Percentiles rank a stretch among this genome's conserved stretches.
Evolutionary conservation across 2,329 filamentous ascomycete genomes (phyloP).

Genomic region (Aureobasidium subglaciale): DNA sequence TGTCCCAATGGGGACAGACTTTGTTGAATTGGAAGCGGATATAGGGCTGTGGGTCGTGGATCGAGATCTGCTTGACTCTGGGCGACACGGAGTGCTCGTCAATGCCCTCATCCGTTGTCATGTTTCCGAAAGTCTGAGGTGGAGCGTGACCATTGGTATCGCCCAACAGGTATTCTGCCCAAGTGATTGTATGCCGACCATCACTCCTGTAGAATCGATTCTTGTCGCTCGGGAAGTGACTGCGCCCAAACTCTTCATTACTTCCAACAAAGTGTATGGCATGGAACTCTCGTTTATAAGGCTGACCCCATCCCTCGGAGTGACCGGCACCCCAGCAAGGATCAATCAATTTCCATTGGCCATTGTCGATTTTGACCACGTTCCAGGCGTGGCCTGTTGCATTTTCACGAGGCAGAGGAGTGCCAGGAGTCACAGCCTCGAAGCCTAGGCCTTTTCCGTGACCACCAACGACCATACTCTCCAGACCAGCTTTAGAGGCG

Average conservation of each 20-base stretch:
- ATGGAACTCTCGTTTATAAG: conserved; percentile 63
- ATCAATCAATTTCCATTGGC: conserved; percentile 86
- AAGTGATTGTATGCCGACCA: conserved; percentile 54
- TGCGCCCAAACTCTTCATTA: conserved; percentile 75
- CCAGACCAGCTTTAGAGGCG: conserved; percentile 69
- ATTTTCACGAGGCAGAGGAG: conserved; percentile 55
- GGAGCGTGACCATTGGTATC: conserved; percentile 41
- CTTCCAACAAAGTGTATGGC: conserved; percentile 53
- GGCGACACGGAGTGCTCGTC: conserved; percentile 56
- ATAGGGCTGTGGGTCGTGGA: conserved; percentile 21
- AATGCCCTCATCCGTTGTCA: conserved; percentile 45
- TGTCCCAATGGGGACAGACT: conserved; percentile 74
- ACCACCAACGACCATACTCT: conserved; percentile 66
- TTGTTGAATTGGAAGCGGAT: conserved; percentile 71
- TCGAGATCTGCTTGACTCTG: conserved; percentile 22
- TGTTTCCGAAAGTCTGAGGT: conserved; percentile 41
- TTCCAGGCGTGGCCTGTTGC: conserved; percentile 32
- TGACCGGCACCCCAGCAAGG: conserved; percentile 87
- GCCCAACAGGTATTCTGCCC: conserved; percentile 76
- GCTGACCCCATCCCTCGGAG: conserved; percentile 46
- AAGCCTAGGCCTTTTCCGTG: conserved; percentile 85
- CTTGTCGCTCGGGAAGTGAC: conserved; percentile 68
- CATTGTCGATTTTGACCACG: conserved; percentile 61
- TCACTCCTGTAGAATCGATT: conserved; percentile 68
- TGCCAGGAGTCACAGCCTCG: conserved; percentile 52